Percentiles rank a stretch among this genome's conserved stretches.
Conservation (phyloP, 1,139 yeast genomes). For the Sporopachydermia cereana region DNA sequence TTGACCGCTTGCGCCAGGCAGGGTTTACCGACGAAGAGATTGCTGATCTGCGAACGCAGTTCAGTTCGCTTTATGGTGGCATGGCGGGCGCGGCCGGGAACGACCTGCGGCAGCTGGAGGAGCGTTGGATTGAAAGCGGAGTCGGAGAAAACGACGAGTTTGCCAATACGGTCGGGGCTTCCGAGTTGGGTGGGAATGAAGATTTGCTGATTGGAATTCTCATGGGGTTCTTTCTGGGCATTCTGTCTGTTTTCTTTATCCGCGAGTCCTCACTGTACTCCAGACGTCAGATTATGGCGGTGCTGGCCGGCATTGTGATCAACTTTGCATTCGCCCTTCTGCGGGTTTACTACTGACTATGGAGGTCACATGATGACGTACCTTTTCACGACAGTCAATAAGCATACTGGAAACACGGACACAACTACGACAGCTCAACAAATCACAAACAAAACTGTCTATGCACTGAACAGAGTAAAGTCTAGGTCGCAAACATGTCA, state of each 20-base stretch:
- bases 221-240: constrained; percentile 21
- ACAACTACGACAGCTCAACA: not conserved
- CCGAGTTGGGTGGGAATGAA: constrained; percentile 21
- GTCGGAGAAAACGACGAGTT: constrained; percentile 30
- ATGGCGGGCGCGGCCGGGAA: constrained; percentile 20
- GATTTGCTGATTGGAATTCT: constrained; percentile 27
- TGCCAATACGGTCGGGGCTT: constrained; percentile 12
- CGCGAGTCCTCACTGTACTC: constrained; percentile 20
- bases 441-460: not conserved
- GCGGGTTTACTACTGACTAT: constrained; percentile 17
- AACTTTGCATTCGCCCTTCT: constrained; percentile 23
- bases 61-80: constrained; percentile 52
- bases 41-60: constrained; percentile 59
- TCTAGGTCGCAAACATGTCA: not conserved
- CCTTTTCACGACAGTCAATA: no score
- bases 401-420: not conserved
- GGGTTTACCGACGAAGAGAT: constrained; percentile 78
- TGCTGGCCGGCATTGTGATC: constrained; percentile 22
- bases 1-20: constrained; percentile 70
- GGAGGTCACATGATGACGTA: no score
- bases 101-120: constrained; percentile 57
- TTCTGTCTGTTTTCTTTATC: constrained; percentile 18
- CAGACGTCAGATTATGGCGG: constrained; percentile 21
- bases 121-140: constrained; percentile 82
- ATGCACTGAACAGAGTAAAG: not conserved